These are phyloP conservation scores for Colletotrichum liriopes DNA, from an alignment of 2,329 filamentous ascomycete species.

Conservation along the genomic window DNA sequence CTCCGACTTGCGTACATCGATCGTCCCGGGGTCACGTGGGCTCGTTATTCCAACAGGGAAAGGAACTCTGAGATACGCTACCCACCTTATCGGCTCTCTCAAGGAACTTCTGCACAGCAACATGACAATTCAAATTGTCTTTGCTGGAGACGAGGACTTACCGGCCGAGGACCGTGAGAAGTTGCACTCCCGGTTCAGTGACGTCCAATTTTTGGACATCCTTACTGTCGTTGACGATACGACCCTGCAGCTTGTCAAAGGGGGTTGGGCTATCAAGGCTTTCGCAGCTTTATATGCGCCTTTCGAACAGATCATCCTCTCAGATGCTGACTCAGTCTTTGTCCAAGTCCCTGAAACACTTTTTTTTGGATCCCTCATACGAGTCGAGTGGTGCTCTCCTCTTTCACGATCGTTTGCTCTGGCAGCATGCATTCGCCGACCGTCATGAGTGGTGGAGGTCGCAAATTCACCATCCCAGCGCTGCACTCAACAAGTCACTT, in stretches of 20 bases:
- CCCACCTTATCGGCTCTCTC: conserved; percentile 52
- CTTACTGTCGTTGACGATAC: conserved; percentile 52
- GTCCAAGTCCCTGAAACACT: conserved; percentile 52
- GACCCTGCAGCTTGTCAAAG: conserved; percentile 48
- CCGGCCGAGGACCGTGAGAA: conserved; percentile 45
- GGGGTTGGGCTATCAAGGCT: conserved; percentile 59
- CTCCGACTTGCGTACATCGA: conserved; percentile 33
- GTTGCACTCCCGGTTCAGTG: conserved; percentile 45
- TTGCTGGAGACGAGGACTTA: conserved; percentile 54
- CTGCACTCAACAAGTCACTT: conserved; percentile 51
- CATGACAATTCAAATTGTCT: conserved; percentile 54
- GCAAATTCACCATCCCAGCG: conserved; percentile 54
- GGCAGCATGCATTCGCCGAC: conserved; percentile 52
- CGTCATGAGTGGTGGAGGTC: conserved; percentile 57
- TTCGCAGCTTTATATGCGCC: conserved; percentile 55
- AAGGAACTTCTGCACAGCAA: conserved; percentile 48
- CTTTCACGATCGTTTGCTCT: conserved; percentile 59
- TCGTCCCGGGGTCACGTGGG: conserved; percentile 47
- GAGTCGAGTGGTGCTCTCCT: conserved; percentile 52
- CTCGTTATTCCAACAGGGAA: conserved; percentile 55
- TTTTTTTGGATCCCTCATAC: conserved; percentile 53
- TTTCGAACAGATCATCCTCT: conserved; percentile 55
- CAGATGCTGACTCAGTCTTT: conserved; percentile 59
- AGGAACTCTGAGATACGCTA: conserved; percentile 51
- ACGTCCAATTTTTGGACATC: conserved; percentile 53